Conservation (phyloP, 2,329 filamentous ascomycete genomes). For the Fusarium setosum region DNA sequence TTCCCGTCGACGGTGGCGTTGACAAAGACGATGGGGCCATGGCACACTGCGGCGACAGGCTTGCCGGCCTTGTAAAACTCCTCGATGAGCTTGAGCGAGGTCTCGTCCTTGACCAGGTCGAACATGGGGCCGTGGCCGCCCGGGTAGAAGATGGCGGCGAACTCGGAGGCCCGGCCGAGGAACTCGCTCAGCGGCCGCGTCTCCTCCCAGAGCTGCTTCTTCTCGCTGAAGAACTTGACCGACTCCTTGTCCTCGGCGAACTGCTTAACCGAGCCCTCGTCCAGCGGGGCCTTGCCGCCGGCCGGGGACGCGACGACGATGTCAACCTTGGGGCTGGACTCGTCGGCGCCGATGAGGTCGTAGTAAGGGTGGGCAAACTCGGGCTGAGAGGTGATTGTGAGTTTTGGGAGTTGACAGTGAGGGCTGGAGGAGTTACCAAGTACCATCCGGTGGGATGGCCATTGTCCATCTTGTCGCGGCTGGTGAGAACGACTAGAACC, state of each 20-base stretch:
- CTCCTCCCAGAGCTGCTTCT: constrained; percentile 71
- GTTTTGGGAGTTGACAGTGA: background rate
- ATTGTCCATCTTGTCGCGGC: constrained; percentile 62
- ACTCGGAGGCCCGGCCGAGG: constrained; percentile 67
- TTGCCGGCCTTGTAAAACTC: constrained; percentile 73
- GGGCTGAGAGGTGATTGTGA: constrained; percentile 50
- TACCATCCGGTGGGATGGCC: constrained; percentile 76
- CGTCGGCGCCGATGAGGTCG: constrained; percentile 54
- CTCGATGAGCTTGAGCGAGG: constrained; percentile 68
- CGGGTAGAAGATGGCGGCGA: constrained; percentile 70
- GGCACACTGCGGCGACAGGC: constrained; percentile 75
- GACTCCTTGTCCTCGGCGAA: constrained; percentile 66
- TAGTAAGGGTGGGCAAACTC: constrained; percentile 75
- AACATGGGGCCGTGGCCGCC: constrained; percentile 74
- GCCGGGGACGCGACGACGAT: constrained; percentile 70
- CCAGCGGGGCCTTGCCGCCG: constrained; percentile 71
- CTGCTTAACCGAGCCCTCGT: constrained; percentile 66
- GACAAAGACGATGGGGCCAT: constrained; percentile 72
- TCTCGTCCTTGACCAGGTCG: constrained; percentile 68
- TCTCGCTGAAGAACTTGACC: constrained; percentile 64
- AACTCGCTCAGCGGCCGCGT: constrained; percentile 69
- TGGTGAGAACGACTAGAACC: constrained; percentile 78
- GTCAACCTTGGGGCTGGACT: constrained; percentile 57
- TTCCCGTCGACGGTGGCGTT: constrained; percentile 66
- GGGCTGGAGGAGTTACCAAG: constrained; percentile 59